phyloP scores from a whole-genome alignment of 257 asterid species.

The Solanum sitiens region DNA sequence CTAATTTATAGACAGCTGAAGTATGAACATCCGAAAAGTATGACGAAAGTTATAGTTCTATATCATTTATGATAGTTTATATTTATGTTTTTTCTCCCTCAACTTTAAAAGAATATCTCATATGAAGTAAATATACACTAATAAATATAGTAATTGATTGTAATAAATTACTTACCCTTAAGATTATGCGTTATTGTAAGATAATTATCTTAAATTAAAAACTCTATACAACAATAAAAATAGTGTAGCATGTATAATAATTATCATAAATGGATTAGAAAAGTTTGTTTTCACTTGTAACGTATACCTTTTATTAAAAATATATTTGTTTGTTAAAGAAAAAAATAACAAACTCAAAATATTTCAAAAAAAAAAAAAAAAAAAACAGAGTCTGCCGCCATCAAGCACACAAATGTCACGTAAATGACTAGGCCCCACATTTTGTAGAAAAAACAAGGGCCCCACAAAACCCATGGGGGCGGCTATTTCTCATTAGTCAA shows the following conservation, averaged over 20 bases:
- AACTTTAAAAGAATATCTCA: too few relatives aligned
- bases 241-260: too few relatives aligned
- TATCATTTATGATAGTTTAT: too few relatives aligned
- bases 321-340: too few relatives aligned
- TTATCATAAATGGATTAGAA: too few relatives aligned
- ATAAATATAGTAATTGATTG: background rate
- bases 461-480: slow-evolving; percentile 1
- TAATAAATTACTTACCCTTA: background rate
- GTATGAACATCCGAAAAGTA: too few relatives aligned
- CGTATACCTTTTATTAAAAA: too few relatives aligned
- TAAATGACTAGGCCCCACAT: background rate
- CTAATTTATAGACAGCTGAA: too few relatives aligned
- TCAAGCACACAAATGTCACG: background rate
- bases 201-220: too few relatives aligned
- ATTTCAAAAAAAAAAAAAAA: too few relatives aligned
- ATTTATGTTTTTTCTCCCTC: background rate
- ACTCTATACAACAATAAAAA: too few relatives aligned
- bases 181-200: background rate
- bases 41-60: rapidly evolving
- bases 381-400: background rate
- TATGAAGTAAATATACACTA: background rate
- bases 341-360: background rate
- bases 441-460: background rate
- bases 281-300: too few relatives aligned
- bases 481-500: background rate